A percentile compares a stretch with the other conserved stretches of the same genome.
Evolutionary conservation across 2,329 filamentous ascomycete genomes (phyloP).

Genomic region (Ophiostoma australiae): DNA sequence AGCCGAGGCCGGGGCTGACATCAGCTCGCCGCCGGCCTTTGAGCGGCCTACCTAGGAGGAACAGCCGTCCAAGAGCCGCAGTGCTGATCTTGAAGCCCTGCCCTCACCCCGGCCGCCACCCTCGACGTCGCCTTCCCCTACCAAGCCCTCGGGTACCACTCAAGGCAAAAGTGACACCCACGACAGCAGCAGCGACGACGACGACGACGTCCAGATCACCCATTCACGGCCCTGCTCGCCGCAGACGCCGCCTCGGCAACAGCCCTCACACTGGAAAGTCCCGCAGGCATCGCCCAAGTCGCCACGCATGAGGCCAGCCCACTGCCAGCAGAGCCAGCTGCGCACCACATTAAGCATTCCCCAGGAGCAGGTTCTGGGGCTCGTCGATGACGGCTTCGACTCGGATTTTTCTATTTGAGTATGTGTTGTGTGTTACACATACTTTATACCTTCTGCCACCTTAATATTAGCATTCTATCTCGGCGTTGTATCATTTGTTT

Average conservation of each 20-base stretch:
- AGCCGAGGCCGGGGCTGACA: constrained; percentile 19
- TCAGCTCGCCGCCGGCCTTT: constrained; percentile 21
- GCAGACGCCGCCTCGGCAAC: neutral
- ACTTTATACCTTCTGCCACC: neutral
- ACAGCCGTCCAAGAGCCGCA: neutral
- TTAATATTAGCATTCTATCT: neutral
- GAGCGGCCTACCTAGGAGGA: constrained; percentile 15
- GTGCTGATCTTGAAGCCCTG: neutral
- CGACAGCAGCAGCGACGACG: neutral
- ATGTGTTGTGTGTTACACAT: neutral
- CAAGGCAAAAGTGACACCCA: neutral
- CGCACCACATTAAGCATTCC: neutral
- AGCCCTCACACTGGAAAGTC: neutral
- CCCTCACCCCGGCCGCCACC: neutral
- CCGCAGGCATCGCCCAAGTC: neutral
- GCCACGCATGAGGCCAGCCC: neutral
- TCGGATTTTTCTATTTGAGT: neutral
- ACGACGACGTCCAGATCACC: neutral
- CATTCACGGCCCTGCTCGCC: neutral
- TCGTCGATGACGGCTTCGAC: neutral
- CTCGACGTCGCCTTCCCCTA: neutral
- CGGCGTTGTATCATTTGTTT: neutral
- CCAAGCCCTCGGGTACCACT: neutral
- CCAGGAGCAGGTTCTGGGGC: neutral
- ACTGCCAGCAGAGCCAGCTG: constrained; percentile 7